Evolutionary conservation across 1,284 basidiomycete genomes (phyloP).

Genomic region (Athelia sp.): DNA sequence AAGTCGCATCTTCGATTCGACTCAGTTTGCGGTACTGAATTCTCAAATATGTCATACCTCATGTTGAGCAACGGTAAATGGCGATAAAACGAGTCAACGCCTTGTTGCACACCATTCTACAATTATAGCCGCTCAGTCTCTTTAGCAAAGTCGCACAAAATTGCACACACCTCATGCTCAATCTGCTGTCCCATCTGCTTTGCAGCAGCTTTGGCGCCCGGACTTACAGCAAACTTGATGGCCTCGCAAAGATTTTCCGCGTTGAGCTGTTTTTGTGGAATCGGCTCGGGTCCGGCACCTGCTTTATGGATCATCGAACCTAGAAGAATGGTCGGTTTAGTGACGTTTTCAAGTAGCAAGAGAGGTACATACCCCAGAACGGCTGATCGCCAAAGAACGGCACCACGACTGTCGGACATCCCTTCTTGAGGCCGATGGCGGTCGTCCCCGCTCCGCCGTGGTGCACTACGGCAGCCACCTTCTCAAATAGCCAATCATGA

Average conservation of each 20-base stretch:
- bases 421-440: conserved; percentile 58
- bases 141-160: too few species aligned
- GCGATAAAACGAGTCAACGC: conserved; percentile 54
- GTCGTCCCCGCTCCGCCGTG: conserved; percentile 70
- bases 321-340: conserved; percentile 9
- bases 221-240: conserved; percentile 43
- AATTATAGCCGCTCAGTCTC: too few species aligned
- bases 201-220: conserved; percentile 42
- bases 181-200: conserved; percentile 48
- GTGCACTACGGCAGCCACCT: conserved; percentile 64
- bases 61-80: conserved; percentile 60
- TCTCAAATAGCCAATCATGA: conserved; percentile 69
- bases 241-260: conserved; percentile 49
- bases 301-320: conserved; percentile 56
- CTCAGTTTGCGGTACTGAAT: neutral
- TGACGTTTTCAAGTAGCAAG: neutral
- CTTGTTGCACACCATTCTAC: conserved; percentile 43
- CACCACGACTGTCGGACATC: conserved; percentile 60
- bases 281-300: conserved; percentile 59
- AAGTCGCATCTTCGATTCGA: conserved; percentile 44
- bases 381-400: conserved; percentile 71
- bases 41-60: conserved; percentile 24
- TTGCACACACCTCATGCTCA: conserved; percentile 40
- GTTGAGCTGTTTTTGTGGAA: conserved; percentile 48
- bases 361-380: conserved; percentile 32